phyloP scores from a whole-genome alignment of 2,329 filamentous ascomycete genomes.

The Peltaster fructicola region DNA sequence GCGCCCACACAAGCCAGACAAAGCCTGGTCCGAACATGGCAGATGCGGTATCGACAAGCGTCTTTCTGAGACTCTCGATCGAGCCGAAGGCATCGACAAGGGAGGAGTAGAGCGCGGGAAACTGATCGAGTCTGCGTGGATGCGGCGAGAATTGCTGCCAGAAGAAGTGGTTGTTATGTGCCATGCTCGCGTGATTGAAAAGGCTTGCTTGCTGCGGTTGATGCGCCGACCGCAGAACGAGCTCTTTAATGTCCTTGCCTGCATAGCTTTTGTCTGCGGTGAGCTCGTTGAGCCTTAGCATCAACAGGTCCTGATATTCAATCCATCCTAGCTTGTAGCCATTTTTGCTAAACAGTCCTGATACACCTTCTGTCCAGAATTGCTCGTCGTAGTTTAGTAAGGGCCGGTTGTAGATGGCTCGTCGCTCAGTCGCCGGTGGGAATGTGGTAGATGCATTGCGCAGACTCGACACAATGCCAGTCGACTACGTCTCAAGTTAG shows the following conservation, averaged over 20 bases:
- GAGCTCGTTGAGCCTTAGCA: slow-evolving; percentile 59
- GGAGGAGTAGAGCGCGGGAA: slow-evolving; percentile 35
- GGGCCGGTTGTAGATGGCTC: slow-evolving; percentile 27
- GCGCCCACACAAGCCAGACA: slow-evolving; percentile 63
- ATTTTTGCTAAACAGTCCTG: slow-evolving; percentile 50
- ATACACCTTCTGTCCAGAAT: slow-evolving; percentile 38
- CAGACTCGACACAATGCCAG: too few species aligned
- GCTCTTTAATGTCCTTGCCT: slow-evolving; percentile 42
- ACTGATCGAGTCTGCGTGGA: slow-evolving; percentile 32
- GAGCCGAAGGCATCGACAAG: slow-evolving; percentile 62
- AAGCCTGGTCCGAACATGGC: slow-evolving; percentile 96
- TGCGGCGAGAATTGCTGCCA: slow-evolving; percentile 32
- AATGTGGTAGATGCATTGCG: too few species aligned
- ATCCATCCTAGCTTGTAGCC: slow-evolving; percentile 66
- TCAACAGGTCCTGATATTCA: slow-evolving; percentile 58
- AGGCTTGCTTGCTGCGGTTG: slow-evolving; percentile 57
- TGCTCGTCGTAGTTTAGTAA: slow-evolving; percentile 28
- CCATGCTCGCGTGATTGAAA: slow-evolving; percentile 96
- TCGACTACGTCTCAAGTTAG: too few species aligned
- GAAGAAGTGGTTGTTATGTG: slow-evolving; percentile 80
- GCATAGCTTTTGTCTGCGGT: slow-evolving; percentile 53
- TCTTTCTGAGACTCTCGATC: slow-evolving; percentile 61
- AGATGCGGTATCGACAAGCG: slow-evolving; percentile 63
- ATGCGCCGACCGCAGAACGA: slow-evolving; percentile 60
- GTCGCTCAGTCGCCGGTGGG: slow-evolving; percentile 7